These are phyloP conservation scores for Irpex sp. DNA, from an alignment of 1,284 basidiomycete species.

Conservation along the genomic window DNA sequence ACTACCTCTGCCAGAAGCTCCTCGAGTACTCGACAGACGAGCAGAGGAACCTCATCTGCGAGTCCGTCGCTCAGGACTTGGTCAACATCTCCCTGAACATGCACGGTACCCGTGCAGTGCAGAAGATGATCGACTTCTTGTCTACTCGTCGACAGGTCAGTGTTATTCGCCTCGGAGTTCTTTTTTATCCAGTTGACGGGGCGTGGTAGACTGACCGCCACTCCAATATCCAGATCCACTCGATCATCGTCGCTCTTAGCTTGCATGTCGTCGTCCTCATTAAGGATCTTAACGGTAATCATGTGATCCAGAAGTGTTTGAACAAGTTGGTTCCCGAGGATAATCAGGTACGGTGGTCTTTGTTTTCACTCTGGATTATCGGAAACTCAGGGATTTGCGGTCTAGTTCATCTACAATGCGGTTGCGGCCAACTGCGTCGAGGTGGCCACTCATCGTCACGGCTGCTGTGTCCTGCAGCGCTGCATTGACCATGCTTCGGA, in stretches of 20 bases:
- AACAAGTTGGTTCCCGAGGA: slow-evolving; percentile 98
- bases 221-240: slow-evolving; percentile 90
- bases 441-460: slow-evolving; percentile 98
- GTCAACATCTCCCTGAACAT: slow-evolving; percentile 99
- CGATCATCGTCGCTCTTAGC: slow-evolving; percentile 95
- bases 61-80: slow-evolving; percentile 95
- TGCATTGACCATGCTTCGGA: slow-evolving; percentile 99
- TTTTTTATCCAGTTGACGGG: slow-evolving; percentile 34
- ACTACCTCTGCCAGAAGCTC: slow-evolving; percentile 98
- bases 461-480: slow-evolving; percentile 97
- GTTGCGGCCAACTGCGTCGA: slow-evolving; percentile 99
- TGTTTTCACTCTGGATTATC: slow-evolving; percentile 8
- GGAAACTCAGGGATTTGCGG: not conserved
- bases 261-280: slow-evolving; percentile 98
- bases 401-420: slow-evolving; percentile 97
- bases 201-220: slow-evolving; percentile 64
- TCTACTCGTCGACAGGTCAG: slow-evolving; percentile 90
- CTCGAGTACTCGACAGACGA: slow-evolving; percentile 98
- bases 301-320: slow-evolving; percentile 99
- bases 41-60: slow-evolving; percentile 95
- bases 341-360: slow-evolving; percentile 69
- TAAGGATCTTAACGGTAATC: slow-evolving; percentile 99
- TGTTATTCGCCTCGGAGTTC: slow-evolving; percentile 29
- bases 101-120: slow-evolving; percentile 99
- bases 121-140: slow-evolving; percentile 99